Conservation (phyloP, 768 basidiomycete genomes). For the Lactarius tabidus region DNA sequence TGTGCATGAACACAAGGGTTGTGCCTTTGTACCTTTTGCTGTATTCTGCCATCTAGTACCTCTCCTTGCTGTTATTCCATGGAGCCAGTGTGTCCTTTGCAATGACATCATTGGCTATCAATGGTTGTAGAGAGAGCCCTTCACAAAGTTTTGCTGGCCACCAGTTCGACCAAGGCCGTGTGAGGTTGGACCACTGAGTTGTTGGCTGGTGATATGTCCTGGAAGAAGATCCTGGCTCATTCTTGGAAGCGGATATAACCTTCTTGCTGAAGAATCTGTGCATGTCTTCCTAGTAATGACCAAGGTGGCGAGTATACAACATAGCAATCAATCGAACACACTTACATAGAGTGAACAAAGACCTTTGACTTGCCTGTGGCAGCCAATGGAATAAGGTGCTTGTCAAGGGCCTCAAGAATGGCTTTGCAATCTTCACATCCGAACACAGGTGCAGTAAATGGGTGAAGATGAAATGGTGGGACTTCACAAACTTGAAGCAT, state of each 20-base stretch:
- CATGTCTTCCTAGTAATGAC: too few species aligned
- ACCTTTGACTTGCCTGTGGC: too few species aligned
- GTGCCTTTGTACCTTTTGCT: conserved; percentile 78
- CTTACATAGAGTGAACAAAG: too few species aligned
- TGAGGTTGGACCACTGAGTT: conserved; percentile 62
- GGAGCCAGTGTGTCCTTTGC: conserved; percentile 40
- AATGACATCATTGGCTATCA: conserved; percentile 52
- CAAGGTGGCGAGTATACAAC: too few species aligned
- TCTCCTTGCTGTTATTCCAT: conserved; percentile 52
- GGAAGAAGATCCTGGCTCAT: conserved; percentile 33
- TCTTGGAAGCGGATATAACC: conserved; percentile 67
- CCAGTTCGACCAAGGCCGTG: conserved; percentile 74
- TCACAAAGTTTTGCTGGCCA: conserved; percentile 64
- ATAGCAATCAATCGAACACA: too few species aligned
- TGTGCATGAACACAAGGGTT: conserved; percentile 74
- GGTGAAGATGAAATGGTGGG: too few species aligned
- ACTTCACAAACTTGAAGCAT: too few species aligned
- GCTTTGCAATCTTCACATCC: too few species aligned
- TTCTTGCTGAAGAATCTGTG: conserved; percentile 93
- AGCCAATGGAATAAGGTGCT: too few species aligned
- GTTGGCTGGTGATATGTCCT: conserved; percentile 41
- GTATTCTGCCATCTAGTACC: conserved; percentile 89
- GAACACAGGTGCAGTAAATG: too few species aligned
- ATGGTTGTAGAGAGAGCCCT: conserved; percentile 61
- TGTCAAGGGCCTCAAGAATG: too few species aligned